These are phyloP conservation scores for Phytophthora fragariae DNA, from an alignment of 352 stramenopile genomes.

Conservation along the genomic window DNA sequence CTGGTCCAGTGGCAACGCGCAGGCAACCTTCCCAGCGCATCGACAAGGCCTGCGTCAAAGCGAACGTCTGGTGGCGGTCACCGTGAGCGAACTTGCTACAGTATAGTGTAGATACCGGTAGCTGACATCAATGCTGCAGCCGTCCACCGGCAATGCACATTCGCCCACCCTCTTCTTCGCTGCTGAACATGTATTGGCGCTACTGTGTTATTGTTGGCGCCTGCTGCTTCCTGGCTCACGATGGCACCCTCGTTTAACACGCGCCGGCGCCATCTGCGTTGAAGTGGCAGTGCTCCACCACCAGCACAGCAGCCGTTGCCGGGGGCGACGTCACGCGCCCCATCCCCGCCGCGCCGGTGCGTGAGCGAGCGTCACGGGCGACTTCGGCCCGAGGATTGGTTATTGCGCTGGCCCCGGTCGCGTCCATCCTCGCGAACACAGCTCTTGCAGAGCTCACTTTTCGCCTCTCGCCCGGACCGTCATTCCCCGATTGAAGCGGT, in stretches of 20 bases:
- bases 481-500: slow-evolving; percentile 36
- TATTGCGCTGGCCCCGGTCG: slow-evolving; percentile 10
- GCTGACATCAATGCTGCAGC: too few relatives aligned
- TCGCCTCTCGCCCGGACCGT: neutral
- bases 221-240: too few relatives aligned
- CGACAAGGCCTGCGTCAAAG: slow-evolving; percentile 17
- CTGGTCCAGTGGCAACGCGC: neutral
- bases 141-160: neutral
- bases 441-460: neutral
- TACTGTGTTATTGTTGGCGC: too few relatives aligned
- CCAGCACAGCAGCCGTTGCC: slow-evolving; percentile 22
- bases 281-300: slow-evolving; percentile 25
- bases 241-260: neutral
- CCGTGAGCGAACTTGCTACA: too few relatives aligned
- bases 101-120: too few relatives aligned
- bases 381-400: slow-evolving; percentile 11
- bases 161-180: neutral
- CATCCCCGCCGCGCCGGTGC: slow-evolving; percentile 31
- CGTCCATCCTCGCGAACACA: neutral
- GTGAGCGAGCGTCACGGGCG: slow-evolving; percentile 26
- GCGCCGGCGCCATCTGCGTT: slow-evolving; percentile 17
- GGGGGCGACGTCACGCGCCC: slow-evolving; percentile 18
- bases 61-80: neutral
- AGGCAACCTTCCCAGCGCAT: slow-evolving; percentile 2
- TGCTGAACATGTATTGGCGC: too few relatives aligned